Evolutionary conservation across 208 protist genomes (phyloP).

Genomic region (Trypanosoma scelopori): DNA sequence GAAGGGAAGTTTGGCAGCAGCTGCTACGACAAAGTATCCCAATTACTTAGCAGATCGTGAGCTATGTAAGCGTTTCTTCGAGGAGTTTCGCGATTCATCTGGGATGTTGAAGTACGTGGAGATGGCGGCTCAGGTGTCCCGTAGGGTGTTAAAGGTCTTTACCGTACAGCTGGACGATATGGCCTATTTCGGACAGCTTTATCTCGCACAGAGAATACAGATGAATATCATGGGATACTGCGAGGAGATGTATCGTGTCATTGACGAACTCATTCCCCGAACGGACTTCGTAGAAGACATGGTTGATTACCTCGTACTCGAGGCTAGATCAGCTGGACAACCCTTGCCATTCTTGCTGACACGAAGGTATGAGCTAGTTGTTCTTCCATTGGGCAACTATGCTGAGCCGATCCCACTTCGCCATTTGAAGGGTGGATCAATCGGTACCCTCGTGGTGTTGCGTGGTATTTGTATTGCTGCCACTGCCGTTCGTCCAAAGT

Average conservation of each 20-base stretch:
- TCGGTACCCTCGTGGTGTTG: constrained; percentile 81
- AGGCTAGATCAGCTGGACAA: constrained; percentile 65
- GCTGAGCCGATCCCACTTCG: constrained; percentile 56
- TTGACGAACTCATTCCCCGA: constrained; percentile 67
- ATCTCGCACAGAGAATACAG: constrained; percentile 80
- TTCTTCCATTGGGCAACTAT: constrained; percentile 51
- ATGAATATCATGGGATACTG: constrained; percentile 87
- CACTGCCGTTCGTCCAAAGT: constrained; percentile 81
- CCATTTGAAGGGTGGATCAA: constrained; percentile 64
- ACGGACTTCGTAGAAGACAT: constrained; percentile 52
- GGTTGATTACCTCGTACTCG: constrained; percentile 68
- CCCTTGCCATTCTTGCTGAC: constrained; percentile 61
- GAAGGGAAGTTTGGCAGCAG: constrained; percentile 42
- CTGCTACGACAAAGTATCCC: constrained; percentile 72
- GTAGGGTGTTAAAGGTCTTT: constrained; percentile 46
- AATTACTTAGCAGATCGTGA: constrained; percentile 83
- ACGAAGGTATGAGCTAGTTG: constrained; percentile 71
- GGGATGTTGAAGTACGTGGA: constrained; percentile 58
- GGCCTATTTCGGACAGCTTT: constrained; percentile 56
- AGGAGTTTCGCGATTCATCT: constrained; percentile 55
- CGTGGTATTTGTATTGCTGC: constrained; percentile 89
- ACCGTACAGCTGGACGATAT: constrained; percentile 67
- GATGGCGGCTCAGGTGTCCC: constrained; percentile 40
- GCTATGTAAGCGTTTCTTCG: constrained; percentile 65
- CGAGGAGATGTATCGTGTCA: constrained; percentile 73